Evolutionary conservation across 2,329 filamentous ascomycete species (phyloP).

Genomic region (Botrytis paeoniae): DNA sequence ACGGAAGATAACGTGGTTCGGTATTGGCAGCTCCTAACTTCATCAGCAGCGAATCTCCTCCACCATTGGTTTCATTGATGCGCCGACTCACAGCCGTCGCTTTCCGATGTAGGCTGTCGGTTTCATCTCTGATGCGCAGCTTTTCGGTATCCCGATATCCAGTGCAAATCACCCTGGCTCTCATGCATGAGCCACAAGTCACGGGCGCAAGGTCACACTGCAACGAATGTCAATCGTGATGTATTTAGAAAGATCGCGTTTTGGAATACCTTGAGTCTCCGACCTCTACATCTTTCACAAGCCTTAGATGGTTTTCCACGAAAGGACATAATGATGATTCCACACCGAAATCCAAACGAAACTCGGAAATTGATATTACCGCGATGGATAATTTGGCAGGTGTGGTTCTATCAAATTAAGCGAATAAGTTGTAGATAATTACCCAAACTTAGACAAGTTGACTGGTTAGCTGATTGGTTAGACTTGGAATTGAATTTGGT

Average conservation of each 20-base stretch:
- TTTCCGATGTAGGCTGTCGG: constrained; percentile 6
- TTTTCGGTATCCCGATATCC: constrained; percentile 21
- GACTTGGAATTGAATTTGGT: neutral
- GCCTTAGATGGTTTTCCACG: constrained; percentile 26
- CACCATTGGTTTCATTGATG: neutral
- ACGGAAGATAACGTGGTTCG: constrained; percentile 1
- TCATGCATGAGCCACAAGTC: constrained; percentile 19
- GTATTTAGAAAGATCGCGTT: neutral
- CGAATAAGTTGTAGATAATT: neutral
- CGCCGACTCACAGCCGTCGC: neutral
- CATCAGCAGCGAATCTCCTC: neutral
- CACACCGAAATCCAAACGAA: neutral
- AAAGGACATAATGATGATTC: constrained; percentile 6
- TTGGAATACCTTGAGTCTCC: constrained; percentile 23
- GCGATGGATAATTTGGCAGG: neutral
- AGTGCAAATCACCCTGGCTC: constrained; percentile 18
- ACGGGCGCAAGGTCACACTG: constrained; percentile 26
- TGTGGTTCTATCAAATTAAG: neutral
- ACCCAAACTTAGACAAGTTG: neutral
- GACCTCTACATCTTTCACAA: constrained; percentile 26
- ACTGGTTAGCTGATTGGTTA: neutral
- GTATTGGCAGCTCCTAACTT: neutral
- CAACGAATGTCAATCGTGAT: neutral
- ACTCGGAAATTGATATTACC: neutral
- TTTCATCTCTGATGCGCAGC: constrained; percentile 23